Evolutionary conservation across 2,329 filamentous ascomycete genomes (phyloP).

Genomic region (Pestalotiopsis sp.): DNA sequence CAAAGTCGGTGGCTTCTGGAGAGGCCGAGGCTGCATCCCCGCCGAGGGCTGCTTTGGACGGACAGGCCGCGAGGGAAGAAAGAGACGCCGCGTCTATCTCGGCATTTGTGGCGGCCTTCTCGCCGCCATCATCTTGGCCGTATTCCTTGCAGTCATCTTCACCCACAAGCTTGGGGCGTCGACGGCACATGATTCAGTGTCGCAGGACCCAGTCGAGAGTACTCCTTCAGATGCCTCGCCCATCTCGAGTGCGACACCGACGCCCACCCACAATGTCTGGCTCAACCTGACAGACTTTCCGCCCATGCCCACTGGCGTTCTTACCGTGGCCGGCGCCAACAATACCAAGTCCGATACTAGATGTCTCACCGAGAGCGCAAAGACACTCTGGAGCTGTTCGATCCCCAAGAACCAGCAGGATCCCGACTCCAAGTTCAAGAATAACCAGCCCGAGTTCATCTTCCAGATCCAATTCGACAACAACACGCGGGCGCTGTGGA

Average conservation of each 20-base stretch:
- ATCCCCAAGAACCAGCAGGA: slow-evolving; percentile 76
- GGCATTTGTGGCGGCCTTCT: slow-evolving; percentile 51
- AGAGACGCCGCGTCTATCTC: slow-evolving; percentile 61
- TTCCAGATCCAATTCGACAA: slow-evolving; percentile 77
- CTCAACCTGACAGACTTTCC: slow-evolving; percentile 85
- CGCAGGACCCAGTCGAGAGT: background rate
- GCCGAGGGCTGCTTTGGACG: slow-evolving; percentile 66
- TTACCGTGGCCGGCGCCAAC: slow-evolving; percentile 75
- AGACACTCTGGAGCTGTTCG: slow-evolving; percentile 81
- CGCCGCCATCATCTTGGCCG: slow-evolving; percentile 54
- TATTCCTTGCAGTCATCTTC: slow-evolving; percentile 60
- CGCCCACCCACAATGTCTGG: slow-evolving; percentile 57
- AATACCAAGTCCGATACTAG: slow-evolving; percentile 62
- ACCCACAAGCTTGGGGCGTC: slow-evolving; percentile 33
- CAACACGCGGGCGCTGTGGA: slow-evolving; percentile 51
- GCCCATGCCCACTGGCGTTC: slow-evolving; percentile 79
- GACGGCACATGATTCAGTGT: background rate
- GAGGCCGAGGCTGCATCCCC: slow-evolving; percentile 63
- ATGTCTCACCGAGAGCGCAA: slow-evolving; percentile 64
- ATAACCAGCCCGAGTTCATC: slow-evolving; percentile 75
- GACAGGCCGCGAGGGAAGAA: slow-evolving; percentile 61
- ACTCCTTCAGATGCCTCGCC: background rate
- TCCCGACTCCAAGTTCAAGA: slow-evolving; percentile 60
- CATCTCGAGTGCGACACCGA: background rate
- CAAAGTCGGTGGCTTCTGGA: slow-evolving; percentile 62